A percentile compares a stretch with the other conserved stretches of the same genome.
Evolutionary conservation across 2,329 filamentous ascomycete species (phyloP).

Genomic region (Paraphoma sp.): DNA sequence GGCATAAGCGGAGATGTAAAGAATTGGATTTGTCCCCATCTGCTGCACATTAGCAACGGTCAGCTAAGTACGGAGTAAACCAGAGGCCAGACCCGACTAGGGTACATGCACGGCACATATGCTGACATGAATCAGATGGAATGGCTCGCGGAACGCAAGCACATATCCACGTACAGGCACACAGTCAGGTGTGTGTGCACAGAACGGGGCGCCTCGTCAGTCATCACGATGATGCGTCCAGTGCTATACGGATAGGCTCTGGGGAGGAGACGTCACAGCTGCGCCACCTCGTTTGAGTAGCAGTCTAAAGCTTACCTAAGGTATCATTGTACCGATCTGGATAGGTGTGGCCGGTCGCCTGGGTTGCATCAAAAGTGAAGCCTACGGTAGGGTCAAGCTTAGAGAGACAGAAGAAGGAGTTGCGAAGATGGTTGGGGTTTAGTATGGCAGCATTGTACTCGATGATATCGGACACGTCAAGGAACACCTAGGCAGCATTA

Average conservation of each 20-base stretch:
- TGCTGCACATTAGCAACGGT: slow-evolving; percentile 22
- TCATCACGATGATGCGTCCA: too few species aligned
- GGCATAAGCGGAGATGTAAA: slow-evolving; percentile 66
- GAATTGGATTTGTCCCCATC: slow-evolving; percentile 32
- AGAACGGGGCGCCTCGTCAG: too few species aligned
- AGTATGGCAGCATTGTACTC: slow-evolving; percentile 79
- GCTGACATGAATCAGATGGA: too few species aligned
- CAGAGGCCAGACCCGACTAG: too few species aligned
- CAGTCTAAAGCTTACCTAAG: slow-evolving; percentile 27
- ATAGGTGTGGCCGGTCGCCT: slow-evolving; percentile 69
- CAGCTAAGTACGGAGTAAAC: background rate
- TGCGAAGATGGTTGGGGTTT: slow-evolving; percentile 66
- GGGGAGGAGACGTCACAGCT: background rate
- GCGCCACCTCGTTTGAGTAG: slow-evolving; percentile 10
- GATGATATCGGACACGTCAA: slow-evolving; percentile 86
- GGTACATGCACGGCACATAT: too few species aligned
- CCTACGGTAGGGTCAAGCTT: slow-evolving; percentile 77
- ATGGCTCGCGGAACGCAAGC: too few species aligned
- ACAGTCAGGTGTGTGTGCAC: too few species aligned
- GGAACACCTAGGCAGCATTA: slow-evolving; percentile 59
- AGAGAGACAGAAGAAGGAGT: slow-evolving; percentile 83
- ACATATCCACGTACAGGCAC: too few species aligned
- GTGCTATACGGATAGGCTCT: background rate
- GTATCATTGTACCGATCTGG: slow-evolving; percentile 44
- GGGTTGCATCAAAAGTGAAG: slow-evolving; percentile 77